phyloP scores from a whole-genome alignment of 495 filamentous ascomycete species.

The Neurospora terricola region DNA sequence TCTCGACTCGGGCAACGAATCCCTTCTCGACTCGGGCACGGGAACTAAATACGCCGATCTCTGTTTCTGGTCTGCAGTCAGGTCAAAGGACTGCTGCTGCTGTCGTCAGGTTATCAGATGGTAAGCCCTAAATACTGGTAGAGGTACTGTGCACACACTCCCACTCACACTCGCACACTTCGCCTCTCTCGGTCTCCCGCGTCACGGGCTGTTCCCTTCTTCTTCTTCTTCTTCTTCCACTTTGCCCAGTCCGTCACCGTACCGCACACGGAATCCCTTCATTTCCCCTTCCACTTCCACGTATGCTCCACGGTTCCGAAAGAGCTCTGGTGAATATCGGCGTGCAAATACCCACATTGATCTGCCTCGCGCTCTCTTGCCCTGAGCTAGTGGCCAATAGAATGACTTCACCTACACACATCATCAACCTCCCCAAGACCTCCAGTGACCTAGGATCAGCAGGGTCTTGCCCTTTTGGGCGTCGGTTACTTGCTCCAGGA shows the following conservation, averaged over 20 bases:
- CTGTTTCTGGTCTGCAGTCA: background rate
- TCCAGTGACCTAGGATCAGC: constrained; percentile 15
- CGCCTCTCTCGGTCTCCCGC: constrained; percentile 6
- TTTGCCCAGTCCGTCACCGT: constrained; percentile 1
- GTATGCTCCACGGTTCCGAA: background rate
- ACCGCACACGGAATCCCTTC: background rate
- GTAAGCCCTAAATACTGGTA: background rate
- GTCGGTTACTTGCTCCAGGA: background rate
- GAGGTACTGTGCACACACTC: constrained; percentile 1
- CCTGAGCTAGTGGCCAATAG: constrained; percentile 12
- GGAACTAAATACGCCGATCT: constrained; percentile 1
- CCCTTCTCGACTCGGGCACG: constrained; percentile 2
- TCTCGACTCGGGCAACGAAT: constrained; percentile 1
- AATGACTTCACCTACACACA: constrained; percentile 14
- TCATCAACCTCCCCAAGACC: constrained; percentile 8
- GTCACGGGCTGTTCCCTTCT: constrained; percentile 14
- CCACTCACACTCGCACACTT: background rate
- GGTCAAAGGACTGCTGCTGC: background rate
- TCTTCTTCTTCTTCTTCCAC: background rate
- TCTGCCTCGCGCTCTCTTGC: background rate
- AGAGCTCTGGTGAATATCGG: background rate
- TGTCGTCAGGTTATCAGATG: background rate
- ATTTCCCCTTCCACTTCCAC: background rate
- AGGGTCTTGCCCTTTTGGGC: constrained; percentile 19
- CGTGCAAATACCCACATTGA: background rate